Evolutionary conservation across 768 basidiomycete genomes (phyloP).

Genomic region (Lentinula edodes): DNA sequence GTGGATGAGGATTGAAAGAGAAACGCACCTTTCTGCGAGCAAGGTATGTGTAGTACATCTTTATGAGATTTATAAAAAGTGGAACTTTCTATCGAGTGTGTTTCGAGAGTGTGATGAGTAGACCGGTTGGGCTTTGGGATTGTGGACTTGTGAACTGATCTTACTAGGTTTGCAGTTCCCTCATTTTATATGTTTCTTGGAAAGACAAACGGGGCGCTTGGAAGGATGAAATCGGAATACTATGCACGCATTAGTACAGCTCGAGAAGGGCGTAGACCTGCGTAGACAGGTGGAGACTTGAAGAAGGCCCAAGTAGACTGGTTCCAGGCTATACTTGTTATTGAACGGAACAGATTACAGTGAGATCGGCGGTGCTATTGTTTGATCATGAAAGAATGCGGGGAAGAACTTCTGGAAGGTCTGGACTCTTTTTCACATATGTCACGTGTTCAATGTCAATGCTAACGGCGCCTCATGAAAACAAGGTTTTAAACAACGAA

Average conservation of each 20-base stretch:
- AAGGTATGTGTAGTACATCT: conserved; percentile 1
- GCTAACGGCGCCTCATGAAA: too few relatives aligned
- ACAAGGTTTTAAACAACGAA: too few relatives aligned
- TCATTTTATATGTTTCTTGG: background rate
- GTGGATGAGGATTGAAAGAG: background rate
- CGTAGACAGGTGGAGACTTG: background rate
- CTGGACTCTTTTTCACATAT: background rate
- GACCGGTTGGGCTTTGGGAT: background rate
- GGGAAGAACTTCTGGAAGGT: background rate
- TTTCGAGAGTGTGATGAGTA: background rate
- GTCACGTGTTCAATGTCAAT: background rate
- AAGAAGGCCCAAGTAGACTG: background rate
- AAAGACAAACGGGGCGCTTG: background rate
- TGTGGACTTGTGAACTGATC: background rate
- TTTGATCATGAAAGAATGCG: background rate
- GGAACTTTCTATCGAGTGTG: background rate
- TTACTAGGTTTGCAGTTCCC: background rate
- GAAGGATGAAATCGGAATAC: background rate
- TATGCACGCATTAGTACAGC: background rate
- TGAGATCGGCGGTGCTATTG: background rate
- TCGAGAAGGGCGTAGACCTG: conserved; percentile 1
- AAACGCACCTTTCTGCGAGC: background rate
- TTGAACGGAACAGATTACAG: background rate
- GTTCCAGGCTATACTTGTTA: background rate
- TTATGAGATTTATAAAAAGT: background rate